Evolutionary conservation across 768 basidiomycete species (phyloP), one percentile per base, ranked within the genome.

Genomic region (Psilocybe tampanensis): DNA sequence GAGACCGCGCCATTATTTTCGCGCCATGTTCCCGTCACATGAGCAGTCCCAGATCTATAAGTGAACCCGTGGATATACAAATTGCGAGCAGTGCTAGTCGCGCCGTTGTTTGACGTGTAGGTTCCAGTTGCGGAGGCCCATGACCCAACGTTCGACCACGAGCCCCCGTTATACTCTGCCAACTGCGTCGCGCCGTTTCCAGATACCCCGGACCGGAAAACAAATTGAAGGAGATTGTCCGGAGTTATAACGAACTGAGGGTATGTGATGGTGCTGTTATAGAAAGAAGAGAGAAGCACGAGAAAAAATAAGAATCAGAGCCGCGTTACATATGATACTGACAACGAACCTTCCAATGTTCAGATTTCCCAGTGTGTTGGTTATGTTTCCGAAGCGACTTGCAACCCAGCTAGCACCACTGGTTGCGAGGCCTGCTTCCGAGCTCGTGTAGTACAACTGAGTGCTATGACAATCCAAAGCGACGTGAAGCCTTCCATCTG

Each of bases 41-140:
- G 77, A 0, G 71, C 61, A 13, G 74, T 68, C 8, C 64, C 65
- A 1, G 63, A 65, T 44, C 74, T 65, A 61, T 79, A 79, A 1
- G 77, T 77, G 63, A 78, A 79, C 0, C 78, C 79, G 48, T 80
- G 78, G 63, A 79, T 80, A 58, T 80, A 80, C 11, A 80, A 64
- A 59, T 78, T 80, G 2, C 79, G 70, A 8, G 76, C 74, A 18
- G 70, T 67, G 58, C 77, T 79, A 9, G 66, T 71, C 12, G 64
- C 74, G 5, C 78, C 76, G 48, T 73, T 77, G 1, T 75, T 72
- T 13, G 79, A 74, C 1, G 70, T 77, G 49, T 80, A 80, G 0
- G 74, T 75, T 48, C 76, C 77, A 23, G 73, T 69, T 0, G 74
- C 74, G 9, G 76, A 72, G 12, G 79, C 78, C 79, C 79, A 80